Evolutionary conservation across 306 rosid species (phyloP).

Genomic region (Acacia crassicarpa): DNA sequence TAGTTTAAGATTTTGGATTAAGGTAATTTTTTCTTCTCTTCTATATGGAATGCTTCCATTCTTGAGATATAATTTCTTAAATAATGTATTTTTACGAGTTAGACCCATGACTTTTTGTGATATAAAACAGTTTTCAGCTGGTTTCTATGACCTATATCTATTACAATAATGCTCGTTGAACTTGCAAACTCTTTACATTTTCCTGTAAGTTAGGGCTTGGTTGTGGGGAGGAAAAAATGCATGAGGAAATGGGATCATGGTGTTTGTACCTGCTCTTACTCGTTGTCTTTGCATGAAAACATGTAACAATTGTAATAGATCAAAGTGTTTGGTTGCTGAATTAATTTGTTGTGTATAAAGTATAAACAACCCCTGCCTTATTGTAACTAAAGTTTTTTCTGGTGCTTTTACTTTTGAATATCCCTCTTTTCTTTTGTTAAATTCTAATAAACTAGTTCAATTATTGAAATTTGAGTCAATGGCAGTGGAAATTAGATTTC

Average conservation of each 20-base stretch:
- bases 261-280: neutral
- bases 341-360: slow-evolving; percentile 8
- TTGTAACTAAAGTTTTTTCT: slow-evolving; percentile 6
- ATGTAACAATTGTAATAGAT: slow-evolving; percentile 6
- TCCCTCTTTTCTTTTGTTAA: neutral
- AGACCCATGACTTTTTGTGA: slow-evolving; percentile 3
- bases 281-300: slow-evolving; percentile 8
- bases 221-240: slow-evolving; percentile 17
- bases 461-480: slow-evolving; percentile 2
- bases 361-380: slow-evolving; percentile 9
- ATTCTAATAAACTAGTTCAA: neutral
- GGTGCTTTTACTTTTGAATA: slow-evolving; percentile 5
- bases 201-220: neutral
- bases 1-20: slow-evolving; percentile 88
- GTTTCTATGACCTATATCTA: neutral
- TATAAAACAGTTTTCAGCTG: slow-evolving; percentile 3
- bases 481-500: slow-evolving; percentile 10
- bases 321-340: slow-evolving; percentile 23
- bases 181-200: neutral
- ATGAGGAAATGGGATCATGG: slow-evolving; percentile 13
- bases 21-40: slow-evolving; percentile 57
- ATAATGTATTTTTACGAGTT: slow-evolving; percentile 6
- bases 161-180: neutral
- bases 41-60: slow-evolving; percentile 16
- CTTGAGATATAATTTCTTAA: slow-evolving; percentile 11